Evolutionary conservation across 106 monocot genomes (phyloP), one percentile per base, ranked within the genome.

Genomic region (Dioscorea zingiberensis): DNA sequence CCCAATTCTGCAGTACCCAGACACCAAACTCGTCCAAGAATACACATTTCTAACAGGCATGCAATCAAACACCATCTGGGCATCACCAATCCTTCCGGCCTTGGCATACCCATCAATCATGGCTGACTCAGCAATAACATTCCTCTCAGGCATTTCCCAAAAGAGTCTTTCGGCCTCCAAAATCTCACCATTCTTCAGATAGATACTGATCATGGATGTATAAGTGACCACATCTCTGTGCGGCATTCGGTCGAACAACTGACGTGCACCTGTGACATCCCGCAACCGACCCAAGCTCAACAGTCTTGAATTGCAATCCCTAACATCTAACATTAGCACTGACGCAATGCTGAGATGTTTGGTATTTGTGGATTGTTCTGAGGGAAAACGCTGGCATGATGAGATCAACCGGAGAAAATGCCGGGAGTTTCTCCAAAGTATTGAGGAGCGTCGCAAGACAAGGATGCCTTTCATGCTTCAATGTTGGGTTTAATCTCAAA

Each of bases 91-190:
- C 25, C 59, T 19, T 3, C 78, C 83, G 1, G 71, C 74, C 13
- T 71, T 83, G 8, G 57, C 60, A 21, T 78, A 62, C 27, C 74
- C 83, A 54, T 83, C 45, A 47, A 83, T 28, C 78, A 83, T 78
- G 11, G 71, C 74, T 0, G 83, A 83, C 0, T 67, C 78, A 4
- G 65, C 54, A 1, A 83, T 71, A 18, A 78, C 67, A 49, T 78
- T 83, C 26, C 67, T 55, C 12, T 32, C 30, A 7, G 78, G 74
- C 19, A 74, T 32, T n/a, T 21, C 62, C 26, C 4, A 44, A 21
- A 74, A 83, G 14, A 78, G 59, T 2, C 21, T 27, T 25, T 78
- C 71, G 4, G 78, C 83, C 7, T 47, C 60, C 7, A 57, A 58
- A 44, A 83, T 45, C 16, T 74, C 27, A 19, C 68, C 61, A 16